Evolutionary conservation across 75 land plant species (phyloP), one percentile per base, ranked within the genome.

Genomic region (Pinus taeda): DNA sequence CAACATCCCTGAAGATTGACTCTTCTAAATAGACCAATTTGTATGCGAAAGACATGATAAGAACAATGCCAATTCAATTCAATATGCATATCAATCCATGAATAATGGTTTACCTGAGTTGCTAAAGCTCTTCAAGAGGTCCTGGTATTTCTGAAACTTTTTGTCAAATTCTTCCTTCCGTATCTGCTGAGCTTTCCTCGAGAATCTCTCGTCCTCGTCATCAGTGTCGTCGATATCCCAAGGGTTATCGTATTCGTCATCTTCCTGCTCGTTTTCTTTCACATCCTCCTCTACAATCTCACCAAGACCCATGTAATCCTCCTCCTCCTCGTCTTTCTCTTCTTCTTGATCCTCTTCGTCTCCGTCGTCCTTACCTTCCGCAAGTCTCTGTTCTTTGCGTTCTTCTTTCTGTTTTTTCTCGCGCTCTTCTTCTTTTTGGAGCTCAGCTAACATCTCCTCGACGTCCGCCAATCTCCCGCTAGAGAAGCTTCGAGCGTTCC

Each of bases 271-370:
- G 57, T 57, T 45, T 21, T 36, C 64, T 3, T 79, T 56, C 26
- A 36, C 72, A 36, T 57, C 59, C 14, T 29, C 3, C 76, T 69
- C 82, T 76, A 80, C 30, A n/a, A 56, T 60, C 29, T 75, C 84
- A 57, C 39, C 71, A 64, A 88, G 84, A 4, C 90, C 90, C 83
- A 86, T 76, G 61, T 82, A 88, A 62, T 88, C 88, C 79, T 85
- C 90, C 11, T 88, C 85, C 59, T 80, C 77, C 4, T 76, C 78
- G 8, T 17, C 53, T 39, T 74, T 57, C 20, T 79, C 80, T 30
- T 59, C 76, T 18, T 74, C 80, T 29, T 84, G 82, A 3, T 55
- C 78, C 0, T 81, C 81, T 49, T 49, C n/a, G 7, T 81, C 77
- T 6, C 60, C 76, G 3, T 26, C 53, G n/a, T 59, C 81, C 21